Evolutionary conservation across 495 filamentous ascomycete genomes (phyloP), one percentile per base, ranked within the genome.

Genomic region (Aspergillus mulundensis): DNA sequence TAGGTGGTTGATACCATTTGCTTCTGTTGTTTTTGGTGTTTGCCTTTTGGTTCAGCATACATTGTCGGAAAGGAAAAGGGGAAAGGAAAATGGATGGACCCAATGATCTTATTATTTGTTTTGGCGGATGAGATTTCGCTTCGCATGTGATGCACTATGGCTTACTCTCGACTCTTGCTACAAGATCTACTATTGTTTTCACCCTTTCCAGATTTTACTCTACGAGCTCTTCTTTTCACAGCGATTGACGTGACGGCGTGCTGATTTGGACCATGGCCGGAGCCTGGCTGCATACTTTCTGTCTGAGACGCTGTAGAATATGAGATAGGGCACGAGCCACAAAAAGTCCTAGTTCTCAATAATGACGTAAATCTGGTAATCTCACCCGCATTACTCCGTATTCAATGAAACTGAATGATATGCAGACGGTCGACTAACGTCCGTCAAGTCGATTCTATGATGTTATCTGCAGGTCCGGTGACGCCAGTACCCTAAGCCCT

Each of bases 401-500:
- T 18, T 40, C 18, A 24, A 24, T 51, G 16, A 16, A 38, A 38
- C 3, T 18, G 16, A 11, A 4, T 44, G 41, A 16, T 44, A 40
- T 3, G 38, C 38, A 40, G 38, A 40, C 38, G 38, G 15, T 40
- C 18, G 38, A 34, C 38, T 55, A 39, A 38, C 44, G 46, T 50
- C 16, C 11, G 32, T 36, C 32, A 14, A 16, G 5, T 20, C 48
- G 7, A 34, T 42, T 40, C 57, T 38, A 65, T 59, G 56, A 65
- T 65, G 54, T 53, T 55, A 64, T 61, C 41, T 32, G 51, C 51
- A 47, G 39, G 56, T 47, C 52, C 38, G 52, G 60, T 66, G 61
- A 66, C 63, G 60, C 58, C 49, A 58, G 60, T 65, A 62, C 65
- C 65, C 63, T 63, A 68, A 68, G 65, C 65, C 65, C 65, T 68